A percentile compares a stretch with the other conserved stretches of the same genome.
These are phyloP conservation scores for Leptographium radiaticola DNA, from an alignment of 2,329 filamentous ascomycete species.

Conservation along the genomic window DNA sequence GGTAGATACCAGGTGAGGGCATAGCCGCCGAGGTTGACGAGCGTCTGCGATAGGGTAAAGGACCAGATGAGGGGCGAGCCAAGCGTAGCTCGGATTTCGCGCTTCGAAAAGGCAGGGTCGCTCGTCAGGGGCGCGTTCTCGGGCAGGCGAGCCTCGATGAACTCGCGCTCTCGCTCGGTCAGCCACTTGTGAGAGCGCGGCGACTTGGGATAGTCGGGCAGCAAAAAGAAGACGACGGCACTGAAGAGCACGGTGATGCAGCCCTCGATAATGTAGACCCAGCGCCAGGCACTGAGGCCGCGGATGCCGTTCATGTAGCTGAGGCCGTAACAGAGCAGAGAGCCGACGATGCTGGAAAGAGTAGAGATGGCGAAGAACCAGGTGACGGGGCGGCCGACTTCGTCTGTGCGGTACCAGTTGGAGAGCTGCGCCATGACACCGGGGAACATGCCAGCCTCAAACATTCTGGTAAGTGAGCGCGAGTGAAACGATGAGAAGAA, in stretches of 20 bases:
- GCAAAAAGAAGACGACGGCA: constrained; percentile 20
- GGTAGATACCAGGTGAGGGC: constrained; percentile 28
- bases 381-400: constrained; percentile 26
- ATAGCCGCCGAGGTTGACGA: constrained; percentile 27
- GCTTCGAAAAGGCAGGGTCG: constrained; percentile 21
- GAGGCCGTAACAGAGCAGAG: constrained; percentile 24
- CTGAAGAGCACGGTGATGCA: constrained; percentile 8
- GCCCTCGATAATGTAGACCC: constrained; percentile 8
- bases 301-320: constrained; percentile 31
- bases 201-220: constrained; percentile 41
- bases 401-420: constrained; percentile 31
- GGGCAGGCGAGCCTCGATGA: constrained; percentile 6
- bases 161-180: constrained; percentile 6
- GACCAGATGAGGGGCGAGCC: constrained; percentile 13
- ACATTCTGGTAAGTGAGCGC: constrained; percentile 12
- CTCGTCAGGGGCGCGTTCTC: constrained; percentile 7
- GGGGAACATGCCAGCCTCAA: constrained; percentile 29
- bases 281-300: constrained; percentile 9
- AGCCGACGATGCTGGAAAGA: constrained; percentile 21
- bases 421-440: constrained; percentile 26
- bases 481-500: not conserved
- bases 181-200: constrained; percentile 4
- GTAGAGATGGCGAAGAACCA: constrained; percentile 27
- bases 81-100: constrained; percentile 22
- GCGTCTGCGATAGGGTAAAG: constrained; percentile 16